These are phyloP conservation scores for Myxozyma geophila DNA, from an alignment of 805 yeast genomes.

Conservation along the genomic window DNA sequence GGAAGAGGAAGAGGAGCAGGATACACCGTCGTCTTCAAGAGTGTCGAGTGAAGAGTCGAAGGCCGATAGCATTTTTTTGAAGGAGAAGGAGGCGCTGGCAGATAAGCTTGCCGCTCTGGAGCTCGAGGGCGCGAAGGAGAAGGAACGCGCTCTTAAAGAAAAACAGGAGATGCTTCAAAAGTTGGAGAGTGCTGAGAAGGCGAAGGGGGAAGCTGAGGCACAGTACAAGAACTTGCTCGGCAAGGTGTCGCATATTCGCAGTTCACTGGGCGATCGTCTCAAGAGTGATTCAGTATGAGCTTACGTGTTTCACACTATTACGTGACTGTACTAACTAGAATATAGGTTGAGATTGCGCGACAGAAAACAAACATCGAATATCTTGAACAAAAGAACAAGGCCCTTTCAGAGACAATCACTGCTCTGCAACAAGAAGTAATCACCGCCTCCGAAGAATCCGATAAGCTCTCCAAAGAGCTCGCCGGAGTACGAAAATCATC, in stretches of 20 bases:
- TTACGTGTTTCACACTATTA: neutral
- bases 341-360: slow-evolving; percentile 36
- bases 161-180: slow-evolving; percentile 58
- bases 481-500: slow-evolving; percentile 37
- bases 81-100: slow-evolving; percentile 16
- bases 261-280: slow-evolving; percentile 52
- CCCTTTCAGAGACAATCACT: slow-evolving; percentile 44
- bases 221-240: slow-evolving; percentile 50
- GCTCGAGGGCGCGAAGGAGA: slow-evolving; percentile 6
- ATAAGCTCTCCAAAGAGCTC: slow-evolving; percentile 41
- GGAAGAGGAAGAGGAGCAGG: slow-evolving; percentile 10
- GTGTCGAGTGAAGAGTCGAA: slow-evolving; percentile 1
- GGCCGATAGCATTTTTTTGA: neutral
- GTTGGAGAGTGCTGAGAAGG: slow-evolving; percentile 58
- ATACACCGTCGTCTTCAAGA: slow-evolving; percentile 7
- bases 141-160: neutral
- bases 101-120: slow-evolving; percentile 11
- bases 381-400: slow-evolving; percentile 45
- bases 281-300: slow-evolving; percentile 46
- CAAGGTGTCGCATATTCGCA: slow-evolving; percentile 46
- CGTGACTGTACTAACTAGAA: neutral
- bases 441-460: slow-evolving; percentile 41
- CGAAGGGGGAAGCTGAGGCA: slow-evolving; percentile 48
- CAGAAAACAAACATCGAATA: slow-evolving; percentile 40
- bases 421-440: slow-evolving; percentile 50